Base-by-base conservation (phyloP, 805 yeast species). In the Monosporozyma aquatica region DNA sequence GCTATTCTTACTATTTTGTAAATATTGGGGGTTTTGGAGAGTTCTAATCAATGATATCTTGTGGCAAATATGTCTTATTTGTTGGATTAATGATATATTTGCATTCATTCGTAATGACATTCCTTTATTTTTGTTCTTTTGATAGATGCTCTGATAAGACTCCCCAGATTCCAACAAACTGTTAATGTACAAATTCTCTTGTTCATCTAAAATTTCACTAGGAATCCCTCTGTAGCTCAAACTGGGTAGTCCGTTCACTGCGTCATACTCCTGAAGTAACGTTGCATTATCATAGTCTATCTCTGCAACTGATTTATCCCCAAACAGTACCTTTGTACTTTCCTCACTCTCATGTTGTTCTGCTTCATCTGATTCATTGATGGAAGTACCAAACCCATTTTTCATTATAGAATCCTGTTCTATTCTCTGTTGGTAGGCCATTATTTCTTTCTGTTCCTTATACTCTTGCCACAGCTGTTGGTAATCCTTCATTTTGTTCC, bases 31-130 rank as follows among this genome's bases (percentile, higher is more conserved):
- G 27, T 45, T 60, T 62, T 92, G 97, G 82, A 92, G 82, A 56
- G 89, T 89, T 50, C 95, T 71, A 45, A 92, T 85, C 38, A 87
- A 66, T 4, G 90, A 80, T 17, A 92, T 85, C 59, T 89, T 89
- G 65, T 87, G 84, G 58, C 97, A 89, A 4, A 86, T 71, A 49
- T 80, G 83, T 44, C 98, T 69, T 27, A 92, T 83, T 51, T 87
- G 87, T 64, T 90, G 97, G 71, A 92, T 85, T 48, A 82, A 75
- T 1, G 70, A 65, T 35, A 92, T 79, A 52, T 89, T 92, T 17
- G 72, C 71, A 51, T 75, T 70, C 43, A 85, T 66, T 7, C 76
- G 66, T 13, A 72, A 69, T 43, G 78, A 76, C 38, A 87, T 67
- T 0, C 95, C 95, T 14, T 69, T 67, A 13, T 68, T 61, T 1